Conservation (phyloP, 345 rosid genomes). For the Passiflora organensis region DNA sequence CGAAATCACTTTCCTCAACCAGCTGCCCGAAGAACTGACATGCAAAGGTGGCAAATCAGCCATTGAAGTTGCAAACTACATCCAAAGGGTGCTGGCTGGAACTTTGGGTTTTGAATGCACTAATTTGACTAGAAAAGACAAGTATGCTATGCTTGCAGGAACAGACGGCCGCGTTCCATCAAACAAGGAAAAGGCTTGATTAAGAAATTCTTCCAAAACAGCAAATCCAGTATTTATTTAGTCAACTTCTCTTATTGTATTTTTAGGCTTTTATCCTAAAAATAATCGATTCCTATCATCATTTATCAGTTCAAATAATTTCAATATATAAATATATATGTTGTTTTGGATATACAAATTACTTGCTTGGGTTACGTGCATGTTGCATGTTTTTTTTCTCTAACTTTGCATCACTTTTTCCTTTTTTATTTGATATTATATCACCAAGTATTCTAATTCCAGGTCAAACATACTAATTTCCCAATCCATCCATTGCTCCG, state of each 20-base stretch:
- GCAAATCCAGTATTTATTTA: not conserved
- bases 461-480: too few relatives aligned
- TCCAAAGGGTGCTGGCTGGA: constrained; percentile 80
- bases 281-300: not conserved
- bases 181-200: constrained; percentile 30
- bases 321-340: not conserved
- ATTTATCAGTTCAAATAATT: not conserved
- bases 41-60: constrained; percentile 78
- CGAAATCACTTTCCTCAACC: constrained; percentile 88
- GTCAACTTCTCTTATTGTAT: not conserved
- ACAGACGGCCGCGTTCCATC: constrained; percentile 70
- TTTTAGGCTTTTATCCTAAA: constrained; percentile 2
- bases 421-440: too few relatives aligned
- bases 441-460: too few relatives aligned
- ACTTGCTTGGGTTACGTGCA: too few relatives aligned
- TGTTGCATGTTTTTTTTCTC: not conserved
- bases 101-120: constrained; percentile 91
- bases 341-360: not conserved
- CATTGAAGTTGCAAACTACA: constrained; percentile 84
- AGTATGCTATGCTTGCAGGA: constrained; percentile 83
- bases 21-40: constrained; percentile 70
- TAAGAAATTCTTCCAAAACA: not conserved
- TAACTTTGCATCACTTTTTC: too few relatives aligned
- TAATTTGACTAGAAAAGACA: constrained; percentile 81
- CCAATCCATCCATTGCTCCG: too few relatives aligned